A percentile compares a stretch with the other conserved stretches of the same genome.
Evolutionary conservation across 208 protist species (phyloP).

Genomic region (Leishmania martiniquensis): DNA sequence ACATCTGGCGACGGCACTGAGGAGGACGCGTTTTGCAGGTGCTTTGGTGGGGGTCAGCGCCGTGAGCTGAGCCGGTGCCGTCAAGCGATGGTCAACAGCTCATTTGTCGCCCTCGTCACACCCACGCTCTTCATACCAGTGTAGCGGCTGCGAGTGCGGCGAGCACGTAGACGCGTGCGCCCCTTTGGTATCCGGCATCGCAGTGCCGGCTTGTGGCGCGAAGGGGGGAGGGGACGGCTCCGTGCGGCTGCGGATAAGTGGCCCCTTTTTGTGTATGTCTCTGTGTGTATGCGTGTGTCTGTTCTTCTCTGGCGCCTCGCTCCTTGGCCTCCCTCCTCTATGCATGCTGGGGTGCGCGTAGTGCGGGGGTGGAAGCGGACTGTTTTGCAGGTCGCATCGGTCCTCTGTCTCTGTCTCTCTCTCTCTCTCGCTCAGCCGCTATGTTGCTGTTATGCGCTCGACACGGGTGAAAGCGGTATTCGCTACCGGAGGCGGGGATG

Average conservation of each 20-base stretch:
- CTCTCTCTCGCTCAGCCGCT: background rate
- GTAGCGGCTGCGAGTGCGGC: background rate
- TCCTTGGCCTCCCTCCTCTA: background rate
- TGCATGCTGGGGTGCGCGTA: background rate
- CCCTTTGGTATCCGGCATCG: background rate
- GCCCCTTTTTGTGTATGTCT: background rate
- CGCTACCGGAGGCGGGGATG: background rate
- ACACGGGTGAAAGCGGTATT: too few species aligned
- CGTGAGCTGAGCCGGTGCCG: constrained; percentile 43
- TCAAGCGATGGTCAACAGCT: constrained; percentile 74
- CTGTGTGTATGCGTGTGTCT: background rate
- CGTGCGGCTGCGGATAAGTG: too few species aligned
- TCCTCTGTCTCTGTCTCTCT: background rate
- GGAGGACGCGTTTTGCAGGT: constrained; percentile 14
- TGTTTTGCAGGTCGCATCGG: background rate
- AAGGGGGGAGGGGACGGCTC: background rate
- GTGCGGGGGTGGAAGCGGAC: too few species aligned
- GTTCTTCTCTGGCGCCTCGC: background rate
- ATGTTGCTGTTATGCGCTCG: too few species aligned
- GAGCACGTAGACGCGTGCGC: background rate
- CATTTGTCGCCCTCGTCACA: constrained; percentile 71
- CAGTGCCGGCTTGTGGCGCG: too few species aligned
- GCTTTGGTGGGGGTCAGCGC: constrained; percentile 43
- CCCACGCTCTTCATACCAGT: constrained; percentile 48
- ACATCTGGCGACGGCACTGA: background rate